Conservation (phyloP, 1,284 basidiomycete species). For the Irpex rosettiformis region DNA sequence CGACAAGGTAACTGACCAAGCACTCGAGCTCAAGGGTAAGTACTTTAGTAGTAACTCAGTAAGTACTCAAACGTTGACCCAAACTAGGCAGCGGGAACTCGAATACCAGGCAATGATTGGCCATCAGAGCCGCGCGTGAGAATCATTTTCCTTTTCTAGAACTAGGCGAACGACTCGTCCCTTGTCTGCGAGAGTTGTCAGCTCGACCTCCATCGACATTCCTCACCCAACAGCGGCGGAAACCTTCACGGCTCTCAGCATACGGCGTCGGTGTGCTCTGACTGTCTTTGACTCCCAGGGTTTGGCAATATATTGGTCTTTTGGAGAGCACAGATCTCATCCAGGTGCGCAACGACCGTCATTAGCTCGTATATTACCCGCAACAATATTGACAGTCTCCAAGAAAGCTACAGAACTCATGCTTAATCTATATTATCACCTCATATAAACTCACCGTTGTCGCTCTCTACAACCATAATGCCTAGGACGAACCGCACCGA, state of each 20-base stretch:
- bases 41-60: not conserved
- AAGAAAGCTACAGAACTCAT: constrained; percentile 6
- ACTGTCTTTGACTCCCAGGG: not conserved
- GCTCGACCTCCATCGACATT: not conserved
- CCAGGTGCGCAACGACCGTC: not conserved
- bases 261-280: not conserved
- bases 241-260: not conserved
- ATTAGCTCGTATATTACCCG: not conserved
- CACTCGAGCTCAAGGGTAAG: no score
- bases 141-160: constrained; percentile 7
- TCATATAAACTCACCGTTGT: constrained; percentile 11
- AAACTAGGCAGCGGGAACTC: not conserved
- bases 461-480: constrained; percentile 25
- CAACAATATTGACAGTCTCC: not conserved
- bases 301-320: not conserved
- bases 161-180: no score
- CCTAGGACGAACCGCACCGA: constrained; percentile 18
- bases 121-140: constrained; percentile 4
- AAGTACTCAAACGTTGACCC: no score
- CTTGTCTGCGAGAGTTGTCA: not conserved
- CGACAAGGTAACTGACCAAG: not conserved
- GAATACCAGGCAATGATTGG: no score
- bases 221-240: not conserved
- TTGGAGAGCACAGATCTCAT: not conserved
- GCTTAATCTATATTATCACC: constrained; percentile 9